These are phyloP conservation scores for Coniosporium tulheliwenetii DNA, from an alignment of 2,329 filamentous ascomycete species.

Conservation along the genomic window DNA sequence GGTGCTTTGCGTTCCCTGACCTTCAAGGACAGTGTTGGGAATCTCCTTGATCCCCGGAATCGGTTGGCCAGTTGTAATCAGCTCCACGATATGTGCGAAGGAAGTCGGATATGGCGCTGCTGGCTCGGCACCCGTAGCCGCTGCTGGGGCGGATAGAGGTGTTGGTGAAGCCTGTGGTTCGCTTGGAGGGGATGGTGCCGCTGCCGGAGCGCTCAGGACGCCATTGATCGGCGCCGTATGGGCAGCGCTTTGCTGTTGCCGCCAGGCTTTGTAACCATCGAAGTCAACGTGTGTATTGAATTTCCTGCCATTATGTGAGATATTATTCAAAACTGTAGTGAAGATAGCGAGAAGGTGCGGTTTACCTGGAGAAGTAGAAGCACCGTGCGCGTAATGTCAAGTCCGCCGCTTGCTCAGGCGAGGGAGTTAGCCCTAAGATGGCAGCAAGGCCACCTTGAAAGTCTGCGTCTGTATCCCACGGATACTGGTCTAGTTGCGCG, in stretches of 20 bases:
- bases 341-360: neutral
- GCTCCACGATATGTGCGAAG: conserved; percentile 73
- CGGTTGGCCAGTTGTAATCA: conserved; percentile 67
- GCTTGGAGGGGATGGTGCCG: conserved; percentile 21
- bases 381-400: conserved; percentile 51
- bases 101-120: conserved; percentile 56
- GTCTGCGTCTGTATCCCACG: conserved; percentile 50
- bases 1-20: conserved; percentile 45
- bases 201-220: conserved; percentile 14
- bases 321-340: neutral
- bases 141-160: conserved; percentile 1
- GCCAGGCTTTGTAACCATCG: conserved; percentile 51
- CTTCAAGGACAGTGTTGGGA: conserved; percentile 60
- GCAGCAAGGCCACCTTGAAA: conserved; percentile 54
- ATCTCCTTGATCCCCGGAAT: conserved; percentile 82
- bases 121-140: conserved; percentile 3
- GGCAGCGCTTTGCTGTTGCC: conserved; percentile 16
- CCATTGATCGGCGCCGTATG: conserved; percentile 2
- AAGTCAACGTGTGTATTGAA: conserved; percentile 43
- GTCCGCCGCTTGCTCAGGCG: conserved; percentile 37
- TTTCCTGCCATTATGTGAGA: conserved; percentile 14
- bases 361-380: conserved; percentile 47
- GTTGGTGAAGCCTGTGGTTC: conserved; percentile 9
- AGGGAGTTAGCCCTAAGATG: conserved; percentile 43
- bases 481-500: conserved; percentile 47